phyloP scores from a whole-genome alignment of 345 rosid genomes.

The Pseudoturritis turrita region DNA sequence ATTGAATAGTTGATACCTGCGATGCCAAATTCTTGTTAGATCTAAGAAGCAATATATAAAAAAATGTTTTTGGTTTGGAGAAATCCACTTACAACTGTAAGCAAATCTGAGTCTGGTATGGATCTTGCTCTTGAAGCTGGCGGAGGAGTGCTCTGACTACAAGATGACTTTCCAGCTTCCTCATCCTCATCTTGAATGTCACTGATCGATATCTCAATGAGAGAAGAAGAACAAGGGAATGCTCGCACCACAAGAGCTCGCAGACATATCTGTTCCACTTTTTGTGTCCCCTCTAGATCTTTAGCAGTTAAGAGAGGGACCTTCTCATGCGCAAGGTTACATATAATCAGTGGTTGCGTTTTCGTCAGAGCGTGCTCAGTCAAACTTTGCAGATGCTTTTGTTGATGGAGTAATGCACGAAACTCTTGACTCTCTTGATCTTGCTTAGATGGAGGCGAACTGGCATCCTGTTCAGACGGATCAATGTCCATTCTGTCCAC shows the following conservation, averaged over 20 bases:
- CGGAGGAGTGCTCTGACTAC: slow-evolving; percentile 35
- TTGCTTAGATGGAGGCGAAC: slow-evolving; percentile 35
- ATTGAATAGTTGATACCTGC: slow-evolving; percentile 68
- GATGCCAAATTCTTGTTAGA: slow-evolving; percentile 28
- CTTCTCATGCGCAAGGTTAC: slow-evolving; percentile 73
- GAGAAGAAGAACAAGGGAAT: slow-evolving; percentile 40
- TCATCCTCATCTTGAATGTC: slow-evolving; percentile 37
- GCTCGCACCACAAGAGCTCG: slow-evolving; percentile 57
- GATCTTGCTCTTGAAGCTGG: slow-evolving; percentile 31
- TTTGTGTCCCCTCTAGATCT: slow-evolving; percentile 47
- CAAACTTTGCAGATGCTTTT: slow-evolving; percentile 54
- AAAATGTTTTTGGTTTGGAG: background rate
- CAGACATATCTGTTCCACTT: slow-evolving; percentile 67
- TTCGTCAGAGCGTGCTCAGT: slow-evolving; percentile 73
- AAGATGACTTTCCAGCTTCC: slow-evolving; percentile 33
- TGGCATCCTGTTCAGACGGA: slow-evolving; percentile 34
- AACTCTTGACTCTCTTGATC: slow-evolving; percentile 54
- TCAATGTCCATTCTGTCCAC: slow-evolving; percentile 68
- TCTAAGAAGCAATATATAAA: background rate
- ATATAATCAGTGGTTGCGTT: slow-evolving; percentile 64
- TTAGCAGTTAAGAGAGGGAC: slow-evolving; percentile 36
- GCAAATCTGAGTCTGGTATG: slow-evolving; percentile 61
- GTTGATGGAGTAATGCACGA: slow-evolving; percentile 47
- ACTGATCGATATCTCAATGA: slow-evolving; percentile 40
- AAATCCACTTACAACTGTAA: slow-evolving; percentile 12